phyloP scores from a whole-genome alignment of 2,329 filamentous ascomycete species.

The Domatiomyces catenatus region DNA sequence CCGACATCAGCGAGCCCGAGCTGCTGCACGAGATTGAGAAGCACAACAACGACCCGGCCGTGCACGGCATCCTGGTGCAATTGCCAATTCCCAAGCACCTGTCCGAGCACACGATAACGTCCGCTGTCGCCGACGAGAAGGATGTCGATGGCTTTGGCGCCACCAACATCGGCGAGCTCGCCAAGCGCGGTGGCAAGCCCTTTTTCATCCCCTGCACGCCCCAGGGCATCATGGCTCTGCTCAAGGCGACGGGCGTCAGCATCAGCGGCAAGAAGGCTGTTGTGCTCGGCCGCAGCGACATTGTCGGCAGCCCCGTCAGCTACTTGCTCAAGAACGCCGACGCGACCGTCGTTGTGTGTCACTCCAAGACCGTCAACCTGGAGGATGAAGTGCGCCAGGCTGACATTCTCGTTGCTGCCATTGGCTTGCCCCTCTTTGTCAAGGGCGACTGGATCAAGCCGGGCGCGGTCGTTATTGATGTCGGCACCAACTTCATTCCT shows the following conservation, averaged over 20 bases:
- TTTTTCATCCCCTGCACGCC: slow-evolving; percentile 91
- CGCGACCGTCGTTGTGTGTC: slow-evolving; percentile 91
- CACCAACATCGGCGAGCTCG: slow-evolving; percentile 87
- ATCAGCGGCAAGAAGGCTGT: slow-evolving; percentile 84
- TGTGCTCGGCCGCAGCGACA: slow-evolving; percentile 87
- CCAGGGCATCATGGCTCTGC: slow-evolving; percentile 87
- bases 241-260: slow-evolving; percentile 70
- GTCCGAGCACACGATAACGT: slow-evolving; percentile 79
- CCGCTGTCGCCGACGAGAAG: slow-evolving; percentile 80
- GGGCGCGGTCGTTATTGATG: slow-evolving; percentile 90
- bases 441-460: slow-evolving; percentile 93
- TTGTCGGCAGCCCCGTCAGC: slow-evolving; percentile 92
- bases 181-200: slow-evolving; percentile 81
- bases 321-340: slow-evolving; percentile 90
- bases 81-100: slow-evolving; percentile 78
- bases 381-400: slow-evolving; percentile 62
- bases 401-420: slow-evolving; percentile 82
- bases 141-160: slow-evolving; percentile 96
- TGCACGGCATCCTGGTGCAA: slow-evolving; percentile 91
- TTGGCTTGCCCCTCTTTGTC: slow-evolving; percentile 73
- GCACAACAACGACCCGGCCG: slow-evolving; percentile 70
- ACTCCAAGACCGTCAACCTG: slow-evolving; percentile 68
- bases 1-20: slow-evolving; percentile 67
- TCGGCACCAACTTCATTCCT: slow-evolving; percentile 89
- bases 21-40: slow-evolving; percentile 65